Percentiles rank a stretch among this genome's conserved stretches.
These are phyloP conservation scores for Phytophthora pinifolia DNA, from an alignment of 352 stramenopile genomes.

Conservation along the genomic window DNA sequence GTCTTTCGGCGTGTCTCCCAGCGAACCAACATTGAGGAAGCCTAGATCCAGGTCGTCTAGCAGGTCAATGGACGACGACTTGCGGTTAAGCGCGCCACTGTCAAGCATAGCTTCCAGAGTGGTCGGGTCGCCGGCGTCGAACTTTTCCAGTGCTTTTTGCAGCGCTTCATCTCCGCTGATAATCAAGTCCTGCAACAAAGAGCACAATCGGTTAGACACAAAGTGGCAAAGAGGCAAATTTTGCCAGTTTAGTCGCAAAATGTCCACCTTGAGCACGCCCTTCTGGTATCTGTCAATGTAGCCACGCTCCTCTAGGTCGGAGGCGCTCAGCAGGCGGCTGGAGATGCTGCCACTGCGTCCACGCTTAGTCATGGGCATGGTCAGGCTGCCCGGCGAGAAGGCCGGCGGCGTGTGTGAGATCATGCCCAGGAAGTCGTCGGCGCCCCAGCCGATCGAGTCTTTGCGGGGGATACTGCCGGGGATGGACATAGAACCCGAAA, in stretches of 20 bases:
- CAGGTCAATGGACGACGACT: conserved; percentile 80
- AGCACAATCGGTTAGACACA: conserved; percentile 3
- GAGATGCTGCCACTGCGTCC: conserved; percentile 84
- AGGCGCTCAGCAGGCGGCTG: conserved; percentile 83
- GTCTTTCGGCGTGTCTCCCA: conserved; percentile 84
- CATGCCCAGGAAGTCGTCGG: conserved; percentile 86
- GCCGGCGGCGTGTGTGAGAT: conserved; percentile 90
- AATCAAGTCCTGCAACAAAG: conserved; percentile 73
- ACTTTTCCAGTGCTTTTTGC: conserved; percentile 89
- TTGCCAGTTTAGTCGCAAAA: conserved; percentile 1
- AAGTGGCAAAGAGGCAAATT: neutral
- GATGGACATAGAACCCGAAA: conserved; percentile 37
- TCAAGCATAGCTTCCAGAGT: conserved; percentile 86
- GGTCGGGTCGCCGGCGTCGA: conserved; percentile 83
- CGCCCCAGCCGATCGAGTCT: conserved; percentile 82
- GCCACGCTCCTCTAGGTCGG: conserved; percentile 88
- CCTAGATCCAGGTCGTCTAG: conserved; percentile 85
- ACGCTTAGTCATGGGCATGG: conserved; percentile 87
- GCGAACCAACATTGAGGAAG: conserved; percentile 86
- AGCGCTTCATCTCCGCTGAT: conserved; percentile 90
- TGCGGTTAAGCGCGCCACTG: conserved; percentile 79
- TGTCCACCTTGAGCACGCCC: conserved; percentile 80
- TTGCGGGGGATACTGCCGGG: conserved; percentile 56
- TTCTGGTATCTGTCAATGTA: conserved; percentile 92
- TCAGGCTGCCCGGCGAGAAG: conserved; percentile 89